Base-by-base conservation (phyloP, 257 asterid genomes). In the Solanum commersonii region DNA sequence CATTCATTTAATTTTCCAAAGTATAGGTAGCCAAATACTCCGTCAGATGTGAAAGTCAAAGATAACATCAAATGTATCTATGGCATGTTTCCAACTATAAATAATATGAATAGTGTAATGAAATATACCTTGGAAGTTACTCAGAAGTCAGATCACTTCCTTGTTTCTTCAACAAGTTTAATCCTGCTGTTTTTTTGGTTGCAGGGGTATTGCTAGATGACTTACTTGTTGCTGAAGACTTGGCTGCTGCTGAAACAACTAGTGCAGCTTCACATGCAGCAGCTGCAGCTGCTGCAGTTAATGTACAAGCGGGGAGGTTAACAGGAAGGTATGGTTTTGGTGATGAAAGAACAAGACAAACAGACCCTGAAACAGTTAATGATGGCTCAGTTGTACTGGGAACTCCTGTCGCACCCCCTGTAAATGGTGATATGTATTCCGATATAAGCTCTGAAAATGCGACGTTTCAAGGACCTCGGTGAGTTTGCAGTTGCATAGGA, bases 221-320 rank as follows among this genome's bases (percentile, higher is more conserved):
- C 92, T 93, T 97, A 78, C 98, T 97, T 68, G 99, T 95, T n/a
- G 99, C 99, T 65, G 99, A 97, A 92, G 99, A 97, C 90, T 90
- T 97, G 84, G 98, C 99, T 40, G 99, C 99, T 89, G 95, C 98
- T 71, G 99, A 97, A 92, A 97, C 99, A 37, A 97, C 98, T 34
- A 93, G 91, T 89, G 99, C 98, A 87, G 98, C 99, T 90, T 94
- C 99, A 29, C 99, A 96, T 93, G 99, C 97, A 1, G 99, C 99
- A 3, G 99, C 98, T 5, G 98, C 93, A 2, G 99, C 99, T 2
- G 99, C 98, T 4, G 98, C 94, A 34, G 90, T 97, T 40, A 88
- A 92, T 91, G 83, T 92, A 87, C 98, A 89, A 84, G 92, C 90
- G 60, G 98, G 94, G 87, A 92, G 97, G 88, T 88, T 95, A 49